Conservation (phyloP, 306 rosid species). For the Rosa multiflora region DNA sequence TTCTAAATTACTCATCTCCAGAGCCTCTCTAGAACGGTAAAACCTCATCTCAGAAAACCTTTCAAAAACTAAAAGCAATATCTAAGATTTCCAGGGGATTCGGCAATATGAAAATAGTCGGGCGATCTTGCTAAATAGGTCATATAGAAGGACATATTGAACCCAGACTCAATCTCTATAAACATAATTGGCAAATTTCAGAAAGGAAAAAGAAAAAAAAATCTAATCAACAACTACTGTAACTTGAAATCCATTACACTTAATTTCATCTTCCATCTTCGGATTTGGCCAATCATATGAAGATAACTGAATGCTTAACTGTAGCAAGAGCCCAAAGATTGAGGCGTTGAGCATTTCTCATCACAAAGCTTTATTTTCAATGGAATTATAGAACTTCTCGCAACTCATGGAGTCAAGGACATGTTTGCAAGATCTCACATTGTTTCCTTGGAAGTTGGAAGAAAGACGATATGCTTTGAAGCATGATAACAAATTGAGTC, state of each 20-base stretch:
- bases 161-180: conserved; percentile 10
- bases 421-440: background rate
- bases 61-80: background rate
- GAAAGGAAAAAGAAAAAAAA: too few relatives aligned
- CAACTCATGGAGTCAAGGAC: background rate
- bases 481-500: background rate
- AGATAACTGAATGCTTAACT: too few relatives aligned
- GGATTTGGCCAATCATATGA: too few relatives aligned
- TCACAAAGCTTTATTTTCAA: background rate
- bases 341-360: too few relatives aligned
- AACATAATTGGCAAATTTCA: background rate
- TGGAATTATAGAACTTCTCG: background rate
- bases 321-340: too few relatives aligned
- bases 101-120: conserved; percentile 87
- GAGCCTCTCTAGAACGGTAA: too few relatives aligned
- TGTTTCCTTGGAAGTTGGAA: background rate
- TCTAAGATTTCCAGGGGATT: conserved; percentile 61
- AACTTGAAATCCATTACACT: too few relatives aligned
- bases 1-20: too few relatives aligned
- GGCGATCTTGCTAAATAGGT: conserved; percentile 98
- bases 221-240: too few relatives aligned
- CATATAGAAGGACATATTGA: conserved; percentile 98
- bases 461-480: background rate
- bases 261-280: too few relatives aligned
- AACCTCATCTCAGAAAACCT: background rate